These are phyloP conservation scores for Crithidia sp. DNA, from an alignment of 208 protist genomes.

Conservation along the genomic window DNA sequence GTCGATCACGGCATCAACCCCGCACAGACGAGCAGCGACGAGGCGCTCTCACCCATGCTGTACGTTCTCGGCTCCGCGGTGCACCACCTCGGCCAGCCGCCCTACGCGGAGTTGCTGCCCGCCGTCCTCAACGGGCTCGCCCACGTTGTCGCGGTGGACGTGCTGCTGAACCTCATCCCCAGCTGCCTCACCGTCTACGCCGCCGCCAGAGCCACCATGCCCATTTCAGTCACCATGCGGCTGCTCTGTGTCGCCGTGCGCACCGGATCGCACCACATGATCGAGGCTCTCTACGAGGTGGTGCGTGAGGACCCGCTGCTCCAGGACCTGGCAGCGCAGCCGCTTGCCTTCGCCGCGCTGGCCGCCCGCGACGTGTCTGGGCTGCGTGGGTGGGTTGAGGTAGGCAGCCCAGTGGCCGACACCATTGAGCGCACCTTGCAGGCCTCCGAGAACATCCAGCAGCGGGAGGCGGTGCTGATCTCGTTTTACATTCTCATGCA, in stretches of 20 bases:
- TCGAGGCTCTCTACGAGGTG: constrained; percentile 57
- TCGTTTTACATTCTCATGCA: constrained; percentile 73
- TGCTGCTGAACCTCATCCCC: constrained; percentile 49
- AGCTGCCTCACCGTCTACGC: constrained; percentile 40
- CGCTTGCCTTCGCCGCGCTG: constrained; percentile 58
- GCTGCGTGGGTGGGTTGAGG: constrained; percentile 57
- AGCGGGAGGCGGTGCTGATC: constrained; percentile 49
- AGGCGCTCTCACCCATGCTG: background rate
- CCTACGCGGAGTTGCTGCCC: constrained; percentile 47
- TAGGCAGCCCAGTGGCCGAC: constrained; percentile 46
- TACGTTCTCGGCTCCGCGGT: constrained; percentile 29
- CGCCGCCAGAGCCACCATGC: constrained; percentile 28
- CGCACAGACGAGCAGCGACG: constrained; percentile 5
- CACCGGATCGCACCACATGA: constrained; percentile 36
- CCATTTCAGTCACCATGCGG: constrained; percentile 50
- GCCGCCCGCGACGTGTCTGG: constrained; percentile 40
- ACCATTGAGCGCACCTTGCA: constrained; percentile 63
- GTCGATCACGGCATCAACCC: constrained; percentile 63
- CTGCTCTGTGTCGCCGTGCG: constrained; percentile 70
- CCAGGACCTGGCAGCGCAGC: constrained; percentile 44
- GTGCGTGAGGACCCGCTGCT: constrained; percentile 27
- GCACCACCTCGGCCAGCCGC: constrained; percentile 43
- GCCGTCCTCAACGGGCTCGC: constrained; percentile 61
- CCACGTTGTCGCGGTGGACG: constrained; percentile 55
- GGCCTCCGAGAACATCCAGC: constrained; percentile 19